These are phyloP conservation scores for Macrophomina phaseolina DNA, from an alignment of 2,329 filamentous ascomycete species.

Conservation along the genomic window DNA sequence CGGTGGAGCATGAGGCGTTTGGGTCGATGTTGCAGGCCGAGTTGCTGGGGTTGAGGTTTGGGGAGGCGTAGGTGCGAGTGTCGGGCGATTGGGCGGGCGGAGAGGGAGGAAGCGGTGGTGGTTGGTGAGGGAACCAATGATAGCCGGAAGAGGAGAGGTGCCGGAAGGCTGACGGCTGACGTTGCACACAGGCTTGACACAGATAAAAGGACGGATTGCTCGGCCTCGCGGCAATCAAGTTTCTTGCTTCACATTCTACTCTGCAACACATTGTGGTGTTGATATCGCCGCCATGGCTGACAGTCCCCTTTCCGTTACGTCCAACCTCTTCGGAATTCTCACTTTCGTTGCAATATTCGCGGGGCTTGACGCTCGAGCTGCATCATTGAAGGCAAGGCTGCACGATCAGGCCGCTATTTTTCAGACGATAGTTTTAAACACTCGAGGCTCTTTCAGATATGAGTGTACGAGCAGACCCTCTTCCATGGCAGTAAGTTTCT, in stretches of 20 bases:
- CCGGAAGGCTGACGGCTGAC: too few species aligned
- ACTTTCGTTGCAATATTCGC: neutral
- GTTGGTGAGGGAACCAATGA: too few species aligned
- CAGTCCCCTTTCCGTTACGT: neutral
- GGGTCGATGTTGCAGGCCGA: neutral
- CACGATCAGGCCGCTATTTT: neutral
- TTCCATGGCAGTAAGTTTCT: neutral
- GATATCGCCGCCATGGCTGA: neutral
- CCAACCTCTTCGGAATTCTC: neutral
- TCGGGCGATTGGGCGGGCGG: too few species aligned
- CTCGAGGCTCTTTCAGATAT: neutral
- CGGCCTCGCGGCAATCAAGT: too few species aligned
- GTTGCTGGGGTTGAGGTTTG: neutral
- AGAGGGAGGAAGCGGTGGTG: too few species aligned
- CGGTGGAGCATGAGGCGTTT: neutral
- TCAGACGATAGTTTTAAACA: neutral
- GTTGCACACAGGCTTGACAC: too few species aligned
- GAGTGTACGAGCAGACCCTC: neutral
- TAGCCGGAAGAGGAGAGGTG: too few species aligned
- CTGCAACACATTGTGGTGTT: too few species aligned
- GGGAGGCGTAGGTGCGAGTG: neutral
- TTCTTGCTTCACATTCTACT: too few species aligned
- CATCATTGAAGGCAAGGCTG: neutral
- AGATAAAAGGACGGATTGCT: too few species aligned
- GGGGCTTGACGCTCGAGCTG: neutral